A percentile compares a stretch with the other conserved stretches of the same genome.
Evolutionary conservation across 495 filamentous ascomycete genomes (phyloP).

Genomic region (Glutinoglossum americanum): DNA sequence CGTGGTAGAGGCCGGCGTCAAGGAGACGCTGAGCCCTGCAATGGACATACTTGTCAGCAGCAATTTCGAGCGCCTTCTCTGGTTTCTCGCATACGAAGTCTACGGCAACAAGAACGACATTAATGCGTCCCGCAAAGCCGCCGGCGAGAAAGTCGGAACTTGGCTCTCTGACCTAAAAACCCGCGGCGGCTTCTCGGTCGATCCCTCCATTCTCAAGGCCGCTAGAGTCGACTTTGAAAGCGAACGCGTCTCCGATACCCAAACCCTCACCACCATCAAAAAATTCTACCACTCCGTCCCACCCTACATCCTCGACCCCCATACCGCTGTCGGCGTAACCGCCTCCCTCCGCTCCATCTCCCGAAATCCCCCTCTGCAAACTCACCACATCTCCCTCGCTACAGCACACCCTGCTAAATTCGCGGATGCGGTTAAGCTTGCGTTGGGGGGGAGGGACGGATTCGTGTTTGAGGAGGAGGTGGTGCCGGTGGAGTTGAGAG

Average conservation of each 20-base stretch:
- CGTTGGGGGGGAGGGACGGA: constrained; percentile 38
- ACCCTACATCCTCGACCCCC: constrained; percentile 74
- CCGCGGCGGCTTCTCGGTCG: constrained; percentile 60
- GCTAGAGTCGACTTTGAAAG: constrained; percentile 52
- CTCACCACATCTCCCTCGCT: constrained; percentile 55
- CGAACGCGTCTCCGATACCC: constrained; percentile 57
- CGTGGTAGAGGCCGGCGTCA: constrained; percentile 40
- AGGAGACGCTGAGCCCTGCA: constrained; percentile 73
- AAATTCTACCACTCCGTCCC: constrained; percentile 30
- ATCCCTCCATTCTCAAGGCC: constrained; percentile 37
- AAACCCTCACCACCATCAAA: constrained; percentile 58
- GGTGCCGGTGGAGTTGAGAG: constrained; percentile 57
- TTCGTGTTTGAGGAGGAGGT: constrained; percentile 54
- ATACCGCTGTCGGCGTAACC: constrained; percentile 67
- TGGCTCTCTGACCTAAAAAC: constrained; percentile 64
- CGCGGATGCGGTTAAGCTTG: constrained; percentile 50
- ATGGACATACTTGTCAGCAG: constrained; percentile 94
- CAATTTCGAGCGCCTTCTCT: constrained; percentile 93
- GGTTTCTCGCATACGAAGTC: constrained; percentile 62
- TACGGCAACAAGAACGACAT: constrained; percentile 11
- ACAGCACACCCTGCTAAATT: constrained; percentile 95
- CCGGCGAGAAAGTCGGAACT: constrained; percentile 38
- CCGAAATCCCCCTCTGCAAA: constrained; percentile 20
- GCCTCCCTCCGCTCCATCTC: constrained; percentile 44
- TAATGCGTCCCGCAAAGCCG: constrained; percentile 22